Evolutionary conservation across 441 rosid species (phyloP), one percentile per base, ranked within the genome.

Genomic region (Omphalea diandra): DNA sequence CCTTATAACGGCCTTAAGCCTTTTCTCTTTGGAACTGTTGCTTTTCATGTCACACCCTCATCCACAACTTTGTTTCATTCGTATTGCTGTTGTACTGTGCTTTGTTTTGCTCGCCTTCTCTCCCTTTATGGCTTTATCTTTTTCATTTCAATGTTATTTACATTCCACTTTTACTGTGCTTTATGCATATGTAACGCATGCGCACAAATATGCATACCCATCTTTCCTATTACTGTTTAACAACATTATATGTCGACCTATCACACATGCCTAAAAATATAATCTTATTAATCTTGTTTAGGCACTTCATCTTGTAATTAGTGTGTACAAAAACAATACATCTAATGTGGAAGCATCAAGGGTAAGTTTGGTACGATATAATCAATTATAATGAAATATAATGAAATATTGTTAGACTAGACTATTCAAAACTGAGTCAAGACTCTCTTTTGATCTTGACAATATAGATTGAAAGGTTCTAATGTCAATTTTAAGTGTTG

Each of bases 1-100:
- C 88, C 85, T 58, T 88, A 86, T 74, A 86, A 89, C 40, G 93
- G 90, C 56, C 90, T 88, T 41, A 88, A 72, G 82, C 90, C 90
- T 72, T 86, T 90, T 62, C 81, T 88, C 11, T 53, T 88, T 17
- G 93, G 93, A 58, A 88, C 93, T 49, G 89, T 87, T 62, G 88
- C 93, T 76, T 86, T 90, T 33, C 82, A 76, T 87, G 90, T 88
- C 44, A 17, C 20, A 6, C 33, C 54, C 27, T 11, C 44, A 10
- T 59, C 59, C 47, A 43, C n/a, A n/a, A n/a, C n/a, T n/a, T 43
- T 33, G 7, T 22, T 14, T 27, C 5, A 22, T 7, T 41, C 20
- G 29, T 62, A 29, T 61, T 38, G 15, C 31, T 38, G 10, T 26
- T n/a, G 27, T n/a, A 15, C 35, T 54, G 35, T 54, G 7, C 33